Percentiles rank a stretch among this genome's conserved stretches.
These are phyloP conservation scores for Knufia petricola DNA, from an alignment of 2,329 filamentous ascomycete genomes.

Conservation along the genomic window DNA sequence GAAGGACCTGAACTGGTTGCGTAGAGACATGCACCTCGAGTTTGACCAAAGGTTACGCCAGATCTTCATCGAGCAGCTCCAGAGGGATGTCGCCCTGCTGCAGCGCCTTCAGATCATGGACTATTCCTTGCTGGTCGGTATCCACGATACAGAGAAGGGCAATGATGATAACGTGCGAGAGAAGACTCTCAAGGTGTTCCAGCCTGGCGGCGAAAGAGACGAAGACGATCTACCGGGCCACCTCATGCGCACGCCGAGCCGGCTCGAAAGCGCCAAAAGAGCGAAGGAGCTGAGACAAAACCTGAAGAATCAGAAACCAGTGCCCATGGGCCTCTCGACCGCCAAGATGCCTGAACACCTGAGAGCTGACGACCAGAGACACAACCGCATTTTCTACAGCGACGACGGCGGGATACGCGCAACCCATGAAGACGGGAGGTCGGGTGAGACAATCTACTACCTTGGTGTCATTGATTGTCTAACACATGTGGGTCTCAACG, in stretches of 20 bases:
- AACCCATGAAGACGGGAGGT: slow-evolving; percentile 77
- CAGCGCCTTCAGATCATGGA: slow-evolving; percentile 96
- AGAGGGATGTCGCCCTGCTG: slow-evolving; percentile 74
- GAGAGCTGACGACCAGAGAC: slow-evolving; percentile 54
- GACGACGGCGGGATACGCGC: slow-evolving; percentile 90
- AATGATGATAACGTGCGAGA: slow-evolving; percentile 88
- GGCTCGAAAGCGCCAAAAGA: slow-evolving; percentile 82
- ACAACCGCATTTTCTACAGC: slow-evolving; percentile 76
- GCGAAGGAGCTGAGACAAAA: slow-evolving; percentile 83
- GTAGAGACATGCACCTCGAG: slow-evolving; percentile 74
- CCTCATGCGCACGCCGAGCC: slow-evolving; percentile 82
- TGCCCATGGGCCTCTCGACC: slow-evolving; percentile 77
- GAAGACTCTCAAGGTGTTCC: slow-evolving; percentile 89
- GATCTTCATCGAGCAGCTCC: slow-evolving; percentile 79
- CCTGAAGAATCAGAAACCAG: slow-evolving; percentile 82
- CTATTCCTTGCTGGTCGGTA: slow-evolving; percentile 88
- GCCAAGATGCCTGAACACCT: slow-evolving; percentile 87
- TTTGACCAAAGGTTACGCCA: slow-evolving; percentile 81
- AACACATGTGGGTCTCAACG: slow-evolving; percentile 65
- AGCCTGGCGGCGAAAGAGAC: slow-evolving; percentile 65
- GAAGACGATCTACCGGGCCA: slow-evolving; percentile 50
- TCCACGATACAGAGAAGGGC: slow-evolving; percentile 79
- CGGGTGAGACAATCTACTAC: slow-evolving; percentile 92
- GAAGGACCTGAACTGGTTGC: slow-evolving; percentile 95
- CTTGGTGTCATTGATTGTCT: slow-evolving; percentile 96